Conservation (phyloP, 192 early-diverging fungal genomes). For the Rhizoclosmatium globosum region DNA sequence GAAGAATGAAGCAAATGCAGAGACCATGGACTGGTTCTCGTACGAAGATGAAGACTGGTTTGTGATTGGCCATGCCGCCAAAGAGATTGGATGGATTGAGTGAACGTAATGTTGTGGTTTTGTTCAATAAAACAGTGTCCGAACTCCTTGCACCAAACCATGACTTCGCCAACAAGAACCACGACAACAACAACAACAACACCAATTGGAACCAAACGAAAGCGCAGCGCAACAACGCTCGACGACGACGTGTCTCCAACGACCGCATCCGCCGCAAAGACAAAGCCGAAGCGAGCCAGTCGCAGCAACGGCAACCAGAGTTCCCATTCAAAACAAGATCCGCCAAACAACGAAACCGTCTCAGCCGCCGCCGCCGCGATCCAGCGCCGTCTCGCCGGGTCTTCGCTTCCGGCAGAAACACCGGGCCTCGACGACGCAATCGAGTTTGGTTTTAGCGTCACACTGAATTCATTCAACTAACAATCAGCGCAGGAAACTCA, state of each 20-base stretch:
- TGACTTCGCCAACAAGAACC: no score
- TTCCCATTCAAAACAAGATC: background rate
- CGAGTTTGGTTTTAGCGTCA: background rate
- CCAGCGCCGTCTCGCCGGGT: background rate
- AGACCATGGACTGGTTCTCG: background rate
- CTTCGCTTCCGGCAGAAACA: constrained; percentile 3
- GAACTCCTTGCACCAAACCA: no score
- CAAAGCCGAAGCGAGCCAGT: background rate
- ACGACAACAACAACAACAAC: no score
- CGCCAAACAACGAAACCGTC: background rate
- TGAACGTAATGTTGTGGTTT: no score
- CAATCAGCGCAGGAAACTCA: constrained; percentile 51
- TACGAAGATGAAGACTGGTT: background rate
- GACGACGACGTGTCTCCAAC: no score
- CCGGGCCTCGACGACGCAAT: constrained; percentile 15
- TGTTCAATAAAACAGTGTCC: no score
- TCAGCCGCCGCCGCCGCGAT: background rate
- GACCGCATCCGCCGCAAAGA: background rate
- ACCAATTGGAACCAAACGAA: no score
- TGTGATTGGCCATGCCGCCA: background rate
- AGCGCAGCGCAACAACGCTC: no score
- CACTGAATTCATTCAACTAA: background rate
- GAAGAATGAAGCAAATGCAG: background rate
- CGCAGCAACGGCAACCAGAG: background rate
- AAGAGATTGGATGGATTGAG: background rate